Percentiles rank a stretch among this genome's conserved stretches.
phyloP scores from a whole-genome alignment of 306 rosid species.

The Acmispon strigosus region DNA sequence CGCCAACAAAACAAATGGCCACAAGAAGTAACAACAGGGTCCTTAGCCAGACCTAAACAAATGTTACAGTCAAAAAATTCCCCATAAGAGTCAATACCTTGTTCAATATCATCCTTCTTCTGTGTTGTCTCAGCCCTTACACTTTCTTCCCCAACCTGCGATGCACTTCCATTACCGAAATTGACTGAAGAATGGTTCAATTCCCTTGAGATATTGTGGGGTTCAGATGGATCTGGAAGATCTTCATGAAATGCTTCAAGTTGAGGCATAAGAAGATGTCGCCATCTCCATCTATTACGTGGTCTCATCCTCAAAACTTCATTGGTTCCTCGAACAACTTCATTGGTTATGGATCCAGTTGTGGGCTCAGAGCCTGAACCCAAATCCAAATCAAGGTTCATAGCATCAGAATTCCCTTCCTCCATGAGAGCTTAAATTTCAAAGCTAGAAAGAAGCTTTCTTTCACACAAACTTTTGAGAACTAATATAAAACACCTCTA shows the following conservation, averaged over 20 bases:
- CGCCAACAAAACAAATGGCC: constrained; percentile 98
- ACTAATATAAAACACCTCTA: too few relatives aligned
- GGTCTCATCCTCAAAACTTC: constrained; percentile 51
- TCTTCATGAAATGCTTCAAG: constrained; percentile 22
- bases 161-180: constrained; percentile 44
- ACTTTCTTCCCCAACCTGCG: constrained; percentile 87
- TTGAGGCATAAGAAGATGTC: constrained; percentile 18
- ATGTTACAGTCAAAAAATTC: constrained; percentile 88
- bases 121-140: constrained; percentile 49
- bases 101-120: constrained; percentile 63
- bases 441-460: constrained; percentile 15
- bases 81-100: constrained; percentile 56
- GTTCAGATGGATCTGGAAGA: constrained; percentile 32
- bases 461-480: neutral
- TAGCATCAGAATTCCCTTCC: constrained; percentile 66
- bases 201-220: constrained; percentile 39
- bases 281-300: constrained; percentile 59
- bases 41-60: constrained; percentile 83
- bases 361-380: constrained; percentile 69
- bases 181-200: constrained; percentile 56
- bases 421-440: constrained; percentile 45
- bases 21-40: constrained; percentile 94
- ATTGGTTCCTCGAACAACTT: constrained; percentile 37
- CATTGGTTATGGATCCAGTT: constrained; percentile 5
- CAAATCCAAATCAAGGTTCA: constrained; percentile 96